Conservation (phyloP, 768 basidiomycete genomes). For the Hortiboletus campestris region DNA sequence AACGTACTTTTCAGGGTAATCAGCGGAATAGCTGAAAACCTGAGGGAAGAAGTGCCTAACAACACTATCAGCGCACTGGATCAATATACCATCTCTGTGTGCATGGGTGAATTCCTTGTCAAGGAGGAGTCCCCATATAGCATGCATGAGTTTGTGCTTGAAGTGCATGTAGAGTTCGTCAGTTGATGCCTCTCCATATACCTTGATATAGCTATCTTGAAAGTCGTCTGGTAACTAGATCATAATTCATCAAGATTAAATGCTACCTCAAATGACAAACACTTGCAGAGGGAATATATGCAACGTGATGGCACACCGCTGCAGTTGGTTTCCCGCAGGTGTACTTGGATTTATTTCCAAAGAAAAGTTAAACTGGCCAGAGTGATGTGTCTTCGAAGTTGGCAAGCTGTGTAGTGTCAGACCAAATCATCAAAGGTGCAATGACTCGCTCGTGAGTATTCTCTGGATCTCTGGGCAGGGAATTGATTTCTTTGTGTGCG, state of each 20-base stretch:
- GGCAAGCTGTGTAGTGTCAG: no score
- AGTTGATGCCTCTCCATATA: background rate
- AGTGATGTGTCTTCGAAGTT: no score
- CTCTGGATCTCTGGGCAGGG: no score
- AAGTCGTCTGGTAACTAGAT: constrained; percentile 10
- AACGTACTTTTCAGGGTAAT: constrained; percentile 11
- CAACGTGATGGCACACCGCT: no score
- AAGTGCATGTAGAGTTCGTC: background rate
- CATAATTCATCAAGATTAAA: background rate
- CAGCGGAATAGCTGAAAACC: background rate
- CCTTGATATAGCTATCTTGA: constrained; percentile 1
- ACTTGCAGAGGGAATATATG: no score
- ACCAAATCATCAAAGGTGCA: no score
- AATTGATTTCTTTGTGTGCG: no score
- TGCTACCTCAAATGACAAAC: no score
- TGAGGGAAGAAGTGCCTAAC: background rate
- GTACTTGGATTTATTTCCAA: no score
- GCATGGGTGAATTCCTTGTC: background rate
- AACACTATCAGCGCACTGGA: background rate
- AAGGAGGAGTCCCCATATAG: background rate
- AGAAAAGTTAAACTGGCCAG: no score
- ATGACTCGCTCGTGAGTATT: no score
- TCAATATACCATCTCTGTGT: background rate
- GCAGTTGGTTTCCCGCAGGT: no score
- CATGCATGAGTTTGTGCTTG: constrained; percentile 6